Conservation (phyloP, 371 early-diverging fungal species). For the Lichtheimia hyalospora region DNA sequence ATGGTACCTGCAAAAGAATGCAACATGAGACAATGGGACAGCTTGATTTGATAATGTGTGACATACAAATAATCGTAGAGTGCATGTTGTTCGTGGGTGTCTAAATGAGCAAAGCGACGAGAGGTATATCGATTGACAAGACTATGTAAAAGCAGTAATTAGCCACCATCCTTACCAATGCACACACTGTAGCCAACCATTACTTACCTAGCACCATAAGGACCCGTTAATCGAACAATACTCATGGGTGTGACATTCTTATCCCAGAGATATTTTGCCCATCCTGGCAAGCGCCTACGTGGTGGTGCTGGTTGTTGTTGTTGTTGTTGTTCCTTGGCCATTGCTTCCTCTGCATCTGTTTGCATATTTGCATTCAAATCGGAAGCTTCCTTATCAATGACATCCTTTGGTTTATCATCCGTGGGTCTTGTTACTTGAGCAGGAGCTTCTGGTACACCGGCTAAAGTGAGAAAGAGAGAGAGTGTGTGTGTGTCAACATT, state of each 20-base stretch:
- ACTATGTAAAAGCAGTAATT: constrained; percentile 16
- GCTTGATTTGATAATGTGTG: not conserved
- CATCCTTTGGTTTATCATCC: constrained; percentile 27
- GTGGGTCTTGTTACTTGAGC: constrained; percentile 18
- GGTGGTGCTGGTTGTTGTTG: constrained; percentile 13
- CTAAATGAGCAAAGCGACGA: constrained; percentile 67
- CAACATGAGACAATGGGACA: not conserved
- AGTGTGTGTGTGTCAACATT: not conserved
- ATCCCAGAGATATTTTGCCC: constrained; percentile 69
- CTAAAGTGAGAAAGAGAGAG: constrained; percentile 17
- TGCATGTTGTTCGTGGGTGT: constrained; percentile 58
- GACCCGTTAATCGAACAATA: constrained; percentile 77
- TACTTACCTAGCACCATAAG: constrained; percentile 71
- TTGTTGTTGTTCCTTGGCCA: constrained; percentile 1
- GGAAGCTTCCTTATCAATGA: constrained; percentile 30
- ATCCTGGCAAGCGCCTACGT: constrained; percentile 36
- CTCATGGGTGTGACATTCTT: constrained; percentile 80
- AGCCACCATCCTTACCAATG: constrained; percentile 12
- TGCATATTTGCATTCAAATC: constrained; percentile 31
- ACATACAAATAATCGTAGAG: constrained; percentile 62
- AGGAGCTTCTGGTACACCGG: constrained; percentile 59
- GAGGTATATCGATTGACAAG: constrained; percentile 71
- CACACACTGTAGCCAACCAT: constrained; percentile 36
- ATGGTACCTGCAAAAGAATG: constrained; percentile 55
- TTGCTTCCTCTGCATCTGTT: constrained; percentile 25